These are phyloP conservation scores for Aspergillus texensis DNA, from an alignment of 2,329 filamentous ascomycete genomes.

Conservation along the genomic window DNA sequence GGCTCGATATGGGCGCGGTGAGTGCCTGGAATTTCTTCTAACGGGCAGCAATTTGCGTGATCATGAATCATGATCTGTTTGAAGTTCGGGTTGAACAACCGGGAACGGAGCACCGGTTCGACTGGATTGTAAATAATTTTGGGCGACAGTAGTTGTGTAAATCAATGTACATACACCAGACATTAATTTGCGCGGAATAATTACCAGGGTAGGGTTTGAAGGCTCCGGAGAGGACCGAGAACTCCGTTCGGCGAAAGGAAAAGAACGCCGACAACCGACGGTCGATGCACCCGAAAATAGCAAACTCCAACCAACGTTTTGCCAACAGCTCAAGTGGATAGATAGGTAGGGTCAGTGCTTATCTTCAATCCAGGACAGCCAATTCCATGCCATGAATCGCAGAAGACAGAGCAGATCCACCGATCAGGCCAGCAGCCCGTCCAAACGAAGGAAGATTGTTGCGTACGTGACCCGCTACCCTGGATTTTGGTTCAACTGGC, in stretches of 20 bases:
- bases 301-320: not conserved
- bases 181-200: accelerated
- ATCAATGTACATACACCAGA: too few species aligned
- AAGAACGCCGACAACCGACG: not conserved
- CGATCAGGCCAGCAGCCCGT: constrained; percentile 14
- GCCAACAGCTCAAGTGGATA: not conserved
- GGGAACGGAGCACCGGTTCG: too few species aligned
- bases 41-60: not conserved
- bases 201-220: not conserved
- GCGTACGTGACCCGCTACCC: constrained; percentile 27
- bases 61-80: not conserved
- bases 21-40: constrained; percentile 14
- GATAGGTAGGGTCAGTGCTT: not conserved
- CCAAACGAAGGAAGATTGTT: constrained; percentile 34
- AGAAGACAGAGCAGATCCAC: constrained; percentile 14
- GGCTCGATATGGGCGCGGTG: constrained; percentile 14
- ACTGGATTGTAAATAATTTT: too few species aligned
- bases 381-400: constrained; percentile 15
- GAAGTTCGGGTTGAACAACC: too few species aligned
- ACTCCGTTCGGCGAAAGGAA: not conserved
- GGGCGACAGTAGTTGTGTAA: too few species aligned
- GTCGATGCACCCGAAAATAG: not conserved
- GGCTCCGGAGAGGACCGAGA: not conserved
- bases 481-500: not conserved
- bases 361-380: not conserved